Conservation (phyloP, 129 eudicot genomes). For the Escallonia rubra region DNA sequence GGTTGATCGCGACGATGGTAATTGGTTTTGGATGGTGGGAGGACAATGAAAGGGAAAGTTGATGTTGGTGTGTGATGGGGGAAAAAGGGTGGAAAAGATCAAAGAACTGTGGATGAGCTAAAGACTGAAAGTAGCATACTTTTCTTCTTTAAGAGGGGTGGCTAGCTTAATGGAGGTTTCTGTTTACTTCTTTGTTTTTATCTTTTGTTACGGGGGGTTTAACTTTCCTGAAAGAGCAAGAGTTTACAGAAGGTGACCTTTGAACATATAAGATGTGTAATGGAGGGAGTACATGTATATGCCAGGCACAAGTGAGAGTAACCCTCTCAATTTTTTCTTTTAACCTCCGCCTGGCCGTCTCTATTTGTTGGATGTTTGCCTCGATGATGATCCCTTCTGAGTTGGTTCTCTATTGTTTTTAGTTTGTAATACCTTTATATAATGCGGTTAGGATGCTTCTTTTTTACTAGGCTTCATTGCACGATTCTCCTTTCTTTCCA, state of each 20-base stretch:
- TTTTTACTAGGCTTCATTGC: too few species aligned
- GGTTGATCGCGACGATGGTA: too few species aligned
- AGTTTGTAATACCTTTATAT: too few species aligned
- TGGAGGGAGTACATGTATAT: constrained; percentile 23
- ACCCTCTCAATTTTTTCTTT: constrained; percentile 36
- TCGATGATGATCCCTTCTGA: too few species aligned
- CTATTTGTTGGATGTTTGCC: not conserved
- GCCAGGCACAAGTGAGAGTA: constrained; percentile 15
- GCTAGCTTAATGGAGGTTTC: constrained; percentile 18
- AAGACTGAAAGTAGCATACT: not conserved
- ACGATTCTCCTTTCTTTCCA: too few species aligned
- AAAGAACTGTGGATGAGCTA: too few species aligned
- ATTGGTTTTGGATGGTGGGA: too few species aligned
- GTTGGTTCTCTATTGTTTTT: too few species aligned
- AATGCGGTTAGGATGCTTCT: too few species aligned
- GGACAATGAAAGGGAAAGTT: too few species aligned
- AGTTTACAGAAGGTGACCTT: not conserved
- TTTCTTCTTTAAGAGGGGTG: constrained; percentile 17
- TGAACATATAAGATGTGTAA: constrained; percentile 17
- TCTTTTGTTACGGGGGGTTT: not conserved
- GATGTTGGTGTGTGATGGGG: too few species aligned
- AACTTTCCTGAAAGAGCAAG: not conserved
- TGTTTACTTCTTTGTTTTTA: constrained; percentile 16
- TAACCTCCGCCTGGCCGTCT: constrained; percentile 14
- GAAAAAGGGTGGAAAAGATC: too few species aligned